These are phyloP conservation scores for Arctostaphylos glauca DNA, from an alignment of 148 eudicot species.

Conservation along the genomic window DNA sequence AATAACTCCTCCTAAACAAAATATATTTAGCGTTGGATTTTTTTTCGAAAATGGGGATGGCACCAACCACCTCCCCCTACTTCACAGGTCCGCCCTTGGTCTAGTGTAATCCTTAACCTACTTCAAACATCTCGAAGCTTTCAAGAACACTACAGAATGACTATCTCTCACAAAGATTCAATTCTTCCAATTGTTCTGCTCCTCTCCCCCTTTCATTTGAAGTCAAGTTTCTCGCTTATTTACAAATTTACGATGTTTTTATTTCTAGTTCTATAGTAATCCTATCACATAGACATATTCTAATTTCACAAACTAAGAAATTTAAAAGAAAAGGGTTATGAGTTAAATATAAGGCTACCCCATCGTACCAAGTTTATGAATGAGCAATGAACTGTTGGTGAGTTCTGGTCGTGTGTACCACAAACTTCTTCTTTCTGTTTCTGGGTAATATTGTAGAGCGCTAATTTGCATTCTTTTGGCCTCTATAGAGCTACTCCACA, in stretches of 20 bases:
- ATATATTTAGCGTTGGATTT: no score
- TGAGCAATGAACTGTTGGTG: neutral
- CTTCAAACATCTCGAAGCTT: no score
- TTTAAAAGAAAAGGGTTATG: neutral
- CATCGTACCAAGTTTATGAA: slow-evolving; percentile 19
- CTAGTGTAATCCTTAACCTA: no score
- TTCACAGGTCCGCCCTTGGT: no score
- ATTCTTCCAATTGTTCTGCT: no score
- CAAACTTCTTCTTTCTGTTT: neutral
- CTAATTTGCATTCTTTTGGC: slow-evolving; percentile 11
- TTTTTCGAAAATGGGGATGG: no score
- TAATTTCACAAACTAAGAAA: neutral
- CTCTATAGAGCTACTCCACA: slow-evolving; percentile 19
- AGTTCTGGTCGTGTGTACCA: slow-evolving; percentile 15
- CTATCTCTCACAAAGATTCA: no score
- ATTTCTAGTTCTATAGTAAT: neutral
- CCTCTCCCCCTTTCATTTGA: no score
- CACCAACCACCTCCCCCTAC: no score
- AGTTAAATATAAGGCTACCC: neutral
- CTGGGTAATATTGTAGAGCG: slow-evolving; percentile 8
- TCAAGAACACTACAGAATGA: no score
- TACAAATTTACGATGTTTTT: neutral
- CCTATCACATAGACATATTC: neutral
- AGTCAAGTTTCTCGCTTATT: no score
- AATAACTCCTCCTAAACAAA: no score